Evolutionary conservation across 176 grass and related monocot species (phyloP), one percentile per base, ranked within the genome.

Genomic region (Aegilops sharonensis): DNA sequence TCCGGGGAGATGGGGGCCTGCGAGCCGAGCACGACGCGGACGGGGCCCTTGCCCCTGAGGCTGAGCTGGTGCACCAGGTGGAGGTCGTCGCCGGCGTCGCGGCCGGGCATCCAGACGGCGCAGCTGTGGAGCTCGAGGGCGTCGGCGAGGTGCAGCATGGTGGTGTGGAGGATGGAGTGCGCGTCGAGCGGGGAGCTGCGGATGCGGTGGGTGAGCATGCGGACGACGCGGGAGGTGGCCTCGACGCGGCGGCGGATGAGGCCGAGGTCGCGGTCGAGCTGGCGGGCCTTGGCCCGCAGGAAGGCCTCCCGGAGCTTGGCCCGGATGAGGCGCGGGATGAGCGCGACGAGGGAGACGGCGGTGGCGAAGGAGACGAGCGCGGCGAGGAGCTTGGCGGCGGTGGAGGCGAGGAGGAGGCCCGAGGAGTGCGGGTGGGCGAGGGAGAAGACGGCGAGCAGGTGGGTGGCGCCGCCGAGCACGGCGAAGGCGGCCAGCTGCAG

Each of bases 101-200:
- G 83, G 72, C 81, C 72, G 2, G 92, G 92, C 92, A 97, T 94
- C 94, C 92, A 97, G 23, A 97, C 88, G 37, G 88, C 94, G 64
- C 90, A 94, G 54, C 86, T 87, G 61, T 80, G 67, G 66, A 94
- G 86, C 23, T 39, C 64, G 14, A 94, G 81, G 20, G 92, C 84
- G 9, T 94, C 88, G 6, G 90, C 90, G 78, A 97, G 88, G 83
- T 97, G 90, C 68, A 97, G 78, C 88, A 94, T 82, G 47, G 94
- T 93, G 60, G 94, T 85, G 72, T 88, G 85, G 24, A 94, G 66
- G 13, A 97, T 90, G 14, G 88, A 86, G 72, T 85, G 86, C 25
- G 77, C 82, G 66, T 94, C 90, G 5, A 54, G 71, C 17, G 86
- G 87, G 13, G 83, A 87, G 32, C 48, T 88, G 6, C 91, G 75